Base-by-base conservation (phyloP, 805 yeast genomes). In the Lachancea meyersii region DNA sequence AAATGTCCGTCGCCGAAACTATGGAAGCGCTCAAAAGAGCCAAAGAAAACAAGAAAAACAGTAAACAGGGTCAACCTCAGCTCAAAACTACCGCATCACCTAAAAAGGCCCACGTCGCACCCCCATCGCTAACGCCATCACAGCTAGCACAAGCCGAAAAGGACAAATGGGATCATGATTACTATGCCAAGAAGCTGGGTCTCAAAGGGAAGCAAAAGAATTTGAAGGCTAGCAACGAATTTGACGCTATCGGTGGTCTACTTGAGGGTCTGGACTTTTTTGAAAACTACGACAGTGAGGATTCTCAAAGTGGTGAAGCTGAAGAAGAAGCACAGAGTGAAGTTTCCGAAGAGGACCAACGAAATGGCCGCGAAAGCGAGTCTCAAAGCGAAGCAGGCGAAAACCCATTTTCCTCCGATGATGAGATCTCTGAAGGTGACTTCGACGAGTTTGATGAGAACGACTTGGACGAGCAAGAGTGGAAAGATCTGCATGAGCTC, bases 151-250 rank as follows among this genome's bases (percentile, higher is more conserved):
- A 72, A 26, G 55, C 75, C 51, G 64, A 67, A 37, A 71, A 73
- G 48, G 94, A 85, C 51, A 94, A 86, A 46, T 80, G 77, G 44
- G 95, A 89, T 41, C 80, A 85, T 64, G 77, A 74, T 33, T 86
- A 82, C 56, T 89, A 87, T 60, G 89, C 96, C 3, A 82, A 82
- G 48, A 81, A 84, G 54, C 68, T 89, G 8, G 94, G 94, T 1
- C 60, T 85, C 51, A 79, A 79, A 49, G 76, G 78, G 0, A 72
- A 71, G 42, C 70, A 69, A 13, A 67, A 82, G 36, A 63, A 71
- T 30, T 75, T 73, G 48, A 60, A 41, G 33, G 68, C 68, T 2
- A 57, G 57, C 3, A 80, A 73, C 31, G 87, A 79, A 11, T 84
- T 82, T 55, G 96, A 87, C 61, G 75, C 81, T 2, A 69, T 88